phyloP scores from a whole-genome alignment of 306 rosid genomes.

The Purshia tridentata region DNA sequence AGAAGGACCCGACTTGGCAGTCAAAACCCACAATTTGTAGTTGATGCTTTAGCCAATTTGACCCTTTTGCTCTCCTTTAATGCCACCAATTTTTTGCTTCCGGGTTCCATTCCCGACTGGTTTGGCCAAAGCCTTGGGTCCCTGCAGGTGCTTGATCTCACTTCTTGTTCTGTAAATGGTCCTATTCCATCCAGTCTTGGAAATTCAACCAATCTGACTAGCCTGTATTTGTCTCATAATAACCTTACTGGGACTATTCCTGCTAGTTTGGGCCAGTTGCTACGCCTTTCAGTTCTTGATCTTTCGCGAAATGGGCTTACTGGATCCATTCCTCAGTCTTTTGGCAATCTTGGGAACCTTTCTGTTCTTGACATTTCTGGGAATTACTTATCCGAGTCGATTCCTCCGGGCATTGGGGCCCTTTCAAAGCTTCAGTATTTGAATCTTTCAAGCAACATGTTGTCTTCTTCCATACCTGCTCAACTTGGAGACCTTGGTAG shows the following conservation, averaged over 20 bases:
- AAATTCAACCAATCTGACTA: constrained; percentile 59
- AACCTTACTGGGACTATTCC: constrained; percentile 68
- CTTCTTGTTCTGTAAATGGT: constrained; percentile 60
- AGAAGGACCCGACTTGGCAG: constrained; percentile 71
- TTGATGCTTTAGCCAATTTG: constrained; percentile 70
- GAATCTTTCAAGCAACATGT: constrained; percentile 67
- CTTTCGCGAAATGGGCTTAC: constrained; percentile 56
- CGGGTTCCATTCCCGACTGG: constrained; percentile 74
- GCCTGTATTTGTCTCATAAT: constrained; percentile 64
- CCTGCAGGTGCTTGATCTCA: constrained; percentile 75
- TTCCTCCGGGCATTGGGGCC: constrained; percentile 54
- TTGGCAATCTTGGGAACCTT: constrained; percentile 56
- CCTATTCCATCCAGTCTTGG: constrained; percentile 67
- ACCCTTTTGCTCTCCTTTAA: constrained; percentile 62
- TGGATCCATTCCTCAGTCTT: constrained; percentile 53
- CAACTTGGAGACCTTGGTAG: constrained; percentile 55
- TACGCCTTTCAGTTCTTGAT: constrained; percentile 62
- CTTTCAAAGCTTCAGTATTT: constrained; percentile 59
- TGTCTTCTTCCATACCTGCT: constrained; percentile 60
- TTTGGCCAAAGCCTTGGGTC: constrained; percentile 51
- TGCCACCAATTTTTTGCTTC: constrained; percentile 78
- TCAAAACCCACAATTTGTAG: constrained; percentile 66
- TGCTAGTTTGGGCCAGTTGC: constrained; percentile 51
- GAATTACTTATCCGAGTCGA: constrained; percentile 55
- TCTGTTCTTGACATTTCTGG: constrained; percentile 64